phyloP scores from a whole-genome alignment of 164 flowering plant genomes.

The Amborella trichopoda region DNA sequence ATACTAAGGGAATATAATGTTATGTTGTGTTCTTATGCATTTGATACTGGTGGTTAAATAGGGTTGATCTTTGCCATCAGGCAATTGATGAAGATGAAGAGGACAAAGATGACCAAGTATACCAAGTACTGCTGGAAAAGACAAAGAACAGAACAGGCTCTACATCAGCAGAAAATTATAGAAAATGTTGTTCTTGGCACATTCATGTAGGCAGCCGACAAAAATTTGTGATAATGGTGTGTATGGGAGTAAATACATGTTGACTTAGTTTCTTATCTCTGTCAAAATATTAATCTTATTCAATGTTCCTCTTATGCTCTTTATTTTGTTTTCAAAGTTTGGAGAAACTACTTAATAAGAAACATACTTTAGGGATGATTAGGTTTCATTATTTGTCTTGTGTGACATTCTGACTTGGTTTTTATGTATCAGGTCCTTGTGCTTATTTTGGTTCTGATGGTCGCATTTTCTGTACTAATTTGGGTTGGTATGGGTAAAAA shows the following conservation, averaged over 20 bases:
- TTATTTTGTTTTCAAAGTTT: too few relatives aligned
- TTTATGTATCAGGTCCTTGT: constrained; percentile 47
- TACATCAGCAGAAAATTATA: constrained; percentile 19
- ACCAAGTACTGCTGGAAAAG: constrained; percentile 47
- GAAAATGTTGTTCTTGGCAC: constrained; percentile 43
- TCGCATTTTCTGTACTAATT: constrained; percentile 57
- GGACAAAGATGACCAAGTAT: constrained; percentile 44
- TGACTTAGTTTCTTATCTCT: too few relatives aligned
- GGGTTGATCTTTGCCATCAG: constrained; percentile 98
- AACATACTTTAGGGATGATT: too few relatives aligned
- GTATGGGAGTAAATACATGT: too few relatives aligned
- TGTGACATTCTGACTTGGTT: too few relatives aligned
- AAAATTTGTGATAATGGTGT: constrained; percentile 70
- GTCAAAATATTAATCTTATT: too few relatives aligned
- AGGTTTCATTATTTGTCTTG: too few relatives aligned
- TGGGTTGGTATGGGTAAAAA: constrained; percentile 72
- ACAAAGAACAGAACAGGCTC: constrained; percentile 18
- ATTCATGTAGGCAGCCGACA: constrained; percentile 72
- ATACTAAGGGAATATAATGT: too few relatives aligned
- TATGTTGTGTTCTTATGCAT: too few relatives aligned
- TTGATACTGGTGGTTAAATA: too few relatives aligned
- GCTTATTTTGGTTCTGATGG: constrained; percentile 41
- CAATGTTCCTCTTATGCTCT: too few relatives aligned
- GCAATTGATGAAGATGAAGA: constrained; percentile 75
- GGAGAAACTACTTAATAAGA: too few relatives aligned